These are phyloP conservation scores for Pleurotus sapidus DNA, from an alignment of 768 basidiomycete species.

Conservation along the genomic window DNA sequence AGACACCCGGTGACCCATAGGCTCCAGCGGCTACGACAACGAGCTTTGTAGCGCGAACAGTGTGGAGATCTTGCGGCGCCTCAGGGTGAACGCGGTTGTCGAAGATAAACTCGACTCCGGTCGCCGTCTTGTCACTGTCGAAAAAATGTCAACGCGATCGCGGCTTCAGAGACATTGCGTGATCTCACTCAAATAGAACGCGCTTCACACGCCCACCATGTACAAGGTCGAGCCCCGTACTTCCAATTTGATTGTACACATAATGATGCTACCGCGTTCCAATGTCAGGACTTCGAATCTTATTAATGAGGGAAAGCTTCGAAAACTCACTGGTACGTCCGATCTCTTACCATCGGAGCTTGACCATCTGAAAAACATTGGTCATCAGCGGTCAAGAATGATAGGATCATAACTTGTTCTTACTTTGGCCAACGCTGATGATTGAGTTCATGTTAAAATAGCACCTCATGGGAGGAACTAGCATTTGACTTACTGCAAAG, in stretches of 20 bases:
- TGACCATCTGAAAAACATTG: neutral
- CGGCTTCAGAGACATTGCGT: neutral
- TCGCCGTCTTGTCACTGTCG: constrained; percentile 11
- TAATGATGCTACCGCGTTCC: constrained; percentile 19
- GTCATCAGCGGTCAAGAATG: too few relatives aligned
- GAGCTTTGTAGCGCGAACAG: constrained; percentile 25
- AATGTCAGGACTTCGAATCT: constrained; percentile 2
- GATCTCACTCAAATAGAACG: constrained; percentile 20
- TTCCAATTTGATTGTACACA: constrained; percentile 18
- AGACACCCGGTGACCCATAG: constrained; percentile 34
- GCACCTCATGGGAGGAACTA: too few relatives aligned
- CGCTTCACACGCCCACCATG: constrained; percentile 20
- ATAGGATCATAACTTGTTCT: neutral
- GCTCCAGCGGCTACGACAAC: constrained; percentile 38
- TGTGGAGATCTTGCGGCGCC: constrained; percentile 1
- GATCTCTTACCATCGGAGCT: constrained; percentile 2
- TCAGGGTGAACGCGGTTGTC: constrained; percentile 12
- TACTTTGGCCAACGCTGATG: constrained; percentile 6
- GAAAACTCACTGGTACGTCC: constrained; percentile 2
- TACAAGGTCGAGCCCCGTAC: constrained; percentile 19
- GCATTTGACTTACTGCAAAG: neutral
- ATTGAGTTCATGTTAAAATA: neutral
- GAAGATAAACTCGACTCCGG: constrained; percentile 14
- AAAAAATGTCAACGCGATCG: constrained; percentile 9
- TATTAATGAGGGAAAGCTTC: too few relatives aligned